phyloP scores from a whole-genome alignment of 768 basidiomycete genomes.

The Amanita thiersii region DNA sequence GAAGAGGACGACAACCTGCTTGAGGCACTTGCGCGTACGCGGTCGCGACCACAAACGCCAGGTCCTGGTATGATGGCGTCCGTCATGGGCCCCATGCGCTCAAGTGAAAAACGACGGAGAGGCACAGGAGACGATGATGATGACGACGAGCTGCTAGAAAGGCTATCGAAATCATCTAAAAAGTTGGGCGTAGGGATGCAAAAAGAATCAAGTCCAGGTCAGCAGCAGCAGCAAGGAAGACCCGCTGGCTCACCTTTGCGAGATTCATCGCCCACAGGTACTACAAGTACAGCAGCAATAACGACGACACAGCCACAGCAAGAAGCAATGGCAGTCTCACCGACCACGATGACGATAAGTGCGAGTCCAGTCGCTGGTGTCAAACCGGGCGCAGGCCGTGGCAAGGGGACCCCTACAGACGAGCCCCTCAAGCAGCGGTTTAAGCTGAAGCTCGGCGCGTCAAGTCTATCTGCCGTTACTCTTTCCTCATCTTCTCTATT shows the following conservation, averaged over 20 bases:
- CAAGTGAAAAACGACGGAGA: constrained; percentile 65
- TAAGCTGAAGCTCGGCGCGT: constrained; percentile 7
- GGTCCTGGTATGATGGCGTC: constrained; percentile 24
- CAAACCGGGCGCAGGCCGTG: no score
- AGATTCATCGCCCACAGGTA: no score
- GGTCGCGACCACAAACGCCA: constrained; percentile 30
- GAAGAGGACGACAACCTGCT: constrained; percentile 54
- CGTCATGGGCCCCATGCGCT: constrained; percentile 36
- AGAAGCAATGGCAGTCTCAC: background rate
- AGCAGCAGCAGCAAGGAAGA: background rate
- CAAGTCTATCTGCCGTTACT: background rate
- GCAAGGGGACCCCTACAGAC: no score
- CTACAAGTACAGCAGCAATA: no score
- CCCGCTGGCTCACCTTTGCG: background rate
- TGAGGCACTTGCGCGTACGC: constrained; percentile 41
- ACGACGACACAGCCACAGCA: background rate
- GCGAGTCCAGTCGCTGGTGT: constrained; percentile 7
- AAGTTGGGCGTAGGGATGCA: constrained; percentile 41
- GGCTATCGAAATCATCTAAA: constrained; percentile 53
- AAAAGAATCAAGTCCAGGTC: constrained; percentile 25
- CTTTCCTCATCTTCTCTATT: background rate
- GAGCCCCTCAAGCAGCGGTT: constrained; percentile 8
- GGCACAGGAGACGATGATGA: constrained; percentile 73
- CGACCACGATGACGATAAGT: constrained; percentile 13
- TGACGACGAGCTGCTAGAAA: constrained; percentile 56